Evolutionary conservation across 176 grass and related monocot species (phyloP), one percentile per base, ranked within the genome.

Genomic region (Secale cereale): DNA sequence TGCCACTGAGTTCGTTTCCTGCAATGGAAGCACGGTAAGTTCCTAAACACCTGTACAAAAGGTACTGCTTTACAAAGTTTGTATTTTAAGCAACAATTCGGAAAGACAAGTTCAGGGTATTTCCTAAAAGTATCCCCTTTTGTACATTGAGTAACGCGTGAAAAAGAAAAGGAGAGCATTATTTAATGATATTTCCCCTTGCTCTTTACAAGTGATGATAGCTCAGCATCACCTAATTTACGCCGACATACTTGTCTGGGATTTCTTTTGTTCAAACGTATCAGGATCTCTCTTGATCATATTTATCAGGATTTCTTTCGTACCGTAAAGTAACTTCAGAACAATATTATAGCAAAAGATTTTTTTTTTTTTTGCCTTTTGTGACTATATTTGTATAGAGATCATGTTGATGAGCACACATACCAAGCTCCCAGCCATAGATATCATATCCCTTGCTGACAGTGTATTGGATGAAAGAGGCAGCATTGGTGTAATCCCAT

Each of bases 391-490:
- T 14, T 19, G 56, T 8, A 29, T 62, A 12, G 79, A 79, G 35
- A 59, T 31, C 22, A 59, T 3, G 33, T 8, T 30, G 28, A 66
- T 30, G 8, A 40, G 29, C 93, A 15, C 82, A 97, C 94, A 15
- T 86, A 97, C 94, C 94, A n/a, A 97, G 89, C 78, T 97, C 94
- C 94, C 91, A 97, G 29, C 94, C 94, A 94, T 90, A 76, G 57
- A 97, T 90, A 15, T 75, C 69, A 29, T 97, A 97, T 72, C 91
- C 89, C 76, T 90, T 97, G 15, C 74, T 70, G 61, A 92, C 91
- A 0, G 91, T 94, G 64, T 92, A 92, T 5, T n/a, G 61, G 65
- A 97, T 92, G 46, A 97, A 85, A 40, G 89, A 88, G 41, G 85
- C 91, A 32, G 94, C 91, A 71, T 97, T 97, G 0, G 91, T 93